Evolutionary conservation across 2,329 filamentous ascomycete genomes (phyloP), one percentile per base, ranked within the genome.

Genomic region (Neonectria neomacrospora): DNA sequence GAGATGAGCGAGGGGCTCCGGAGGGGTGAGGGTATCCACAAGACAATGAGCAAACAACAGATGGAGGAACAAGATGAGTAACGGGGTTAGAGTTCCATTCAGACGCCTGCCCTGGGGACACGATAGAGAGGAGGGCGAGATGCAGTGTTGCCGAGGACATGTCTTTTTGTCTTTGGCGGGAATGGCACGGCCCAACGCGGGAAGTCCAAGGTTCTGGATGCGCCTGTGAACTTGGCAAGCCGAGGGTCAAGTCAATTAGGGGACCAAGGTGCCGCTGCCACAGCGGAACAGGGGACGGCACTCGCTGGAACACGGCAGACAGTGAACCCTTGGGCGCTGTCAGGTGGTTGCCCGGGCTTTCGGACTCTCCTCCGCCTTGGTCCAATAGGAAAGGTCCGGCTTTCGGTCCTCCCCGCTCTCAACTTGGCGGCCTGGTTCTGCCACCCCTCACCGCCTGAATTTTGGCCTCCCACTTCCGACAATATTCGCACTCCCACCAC

Each of bases 371-470:
- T 37, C 37, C n/a, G 37, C 37, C 16, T n/a, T 18, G 14, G 16
- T 39, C 37, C n/a, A 34, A 34, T 34, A 12, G 34, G 34, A 37
- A 37, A n/a, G 34, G 5, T n/a, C 34, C 48, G 20, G 16, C 16
- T 23, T 8, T 30, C 22, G 39, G 50, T 20, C 18, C 23, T 53
- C 50, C 32, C 18, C 32, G 30, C 42, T 16, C 9, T 39, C 23
- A n/a, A 54, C 16, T 16, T 23, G 2, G 26, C 9, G 51, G 55
- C 41, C 55, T 55, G 7, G 66, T 75, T 72, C 67, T 77, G 76
- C 76, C 76, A 8, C 1, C 2, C 2, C 20, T 51, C 63, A 76
- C 75, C 75, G 75, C 75, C 64, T 51, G 66, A 67, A 66, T 70
- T 73, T 74, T 67, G 61, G 61, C 68, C 69, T 53, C 60, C 58